Base-by-base conservation (phyloP, 2,329 filamentous ascomycete genomes). In the Madurella fahalii region DNA sequence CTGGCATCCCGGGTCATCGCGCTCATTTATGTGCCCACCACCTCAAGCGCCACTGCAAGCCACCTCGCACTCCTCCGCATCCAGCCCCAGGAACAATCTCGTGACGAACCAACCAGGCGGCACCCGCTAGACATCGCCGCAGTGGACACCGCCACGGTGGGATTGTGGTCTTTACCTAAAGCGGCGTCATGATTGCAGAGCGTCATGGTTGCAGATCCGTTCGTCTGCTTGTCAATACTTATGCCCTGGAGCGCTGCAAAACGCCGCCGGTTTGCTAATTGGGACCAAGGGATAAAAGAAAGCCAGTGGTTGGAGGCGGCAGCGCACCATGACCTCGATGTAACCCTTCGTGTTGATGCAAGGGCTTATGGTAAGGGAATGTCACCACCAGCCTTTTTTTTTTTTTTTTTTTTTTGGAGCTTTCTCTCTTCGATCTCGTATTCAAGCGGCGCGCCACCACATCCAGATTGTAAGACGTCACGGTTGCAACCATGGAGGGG, bases 361-460 rank as follows among this genome's bases (percentile, higher is more conserved):
- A 25, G 25, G 25, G 25, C 25, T 25, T 32, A n/a, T n/a, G n/a
- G n/a, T n/a, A n/a, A n/a, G n/a, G n/a, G n/a, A n/a, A n/a, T n/a
- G n/a, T n/a, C n/a, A 49, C 52, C 41, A 40, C 20, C 46, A 17
- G 32, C 41, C 41, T n/a, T n/a, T 25, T 16, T 40, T 31, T 2
- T 20, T 13, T n/a, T n/a, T 25, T 16, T 40, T 31, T 2, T 20
- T 13, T 15, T 18, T 30, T 7, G 25, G 25, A n/a, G 11, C 16
- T 31, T 18, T 42, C 15, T 45, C 2, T 34, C 25, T 34, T 25
- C 5, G 20, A 44, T 5, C 52, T 54, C 52, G 52, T 54, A 54
- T 54, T 40, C 18, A 20, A 7, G 31, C 47, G 46, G 34, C 40
- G n/a, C 41, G 41, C 25, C 37, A 30, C 37, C 34, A 42, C 40